Evolutionary conservation across 441 rosid species (phyloP).

Genomic region (Adansonia rubrostipa): DNA sequence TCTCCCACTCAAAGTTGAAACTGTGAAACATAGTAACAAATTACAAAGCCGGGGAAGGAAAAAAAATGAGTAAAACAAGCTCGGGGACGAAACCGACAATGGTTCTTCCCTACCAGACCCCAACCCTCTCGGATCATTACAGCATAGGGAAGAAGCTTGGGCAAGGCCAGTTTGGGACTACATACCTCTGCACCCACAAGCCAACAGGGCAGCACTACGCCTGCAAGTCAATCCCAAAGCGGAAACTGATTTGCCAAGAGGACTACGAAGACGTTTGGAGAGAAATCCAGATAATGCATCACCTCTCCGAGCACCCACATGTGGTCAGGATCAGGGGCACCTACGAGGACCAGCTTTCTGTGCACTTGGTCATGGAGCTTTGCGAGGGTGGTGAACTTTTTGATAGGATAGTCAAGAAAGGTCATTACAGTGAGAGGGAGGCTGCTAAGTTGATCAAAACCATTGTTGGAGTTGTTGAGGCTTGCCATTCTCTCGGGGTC

Average conservation of each 20-base stretch:
- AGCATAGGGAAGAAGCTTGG: conserved; percentile 51
- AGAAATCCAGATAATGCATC: conserved; percentile 80
- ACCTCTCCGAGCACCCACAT: conserved; percentile 54
- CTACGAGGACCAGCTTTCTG: conserved; percentile 52
- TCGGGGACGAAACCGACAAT: conserved; percentile 37
- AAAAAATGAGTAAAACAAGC: conserved; percentile 27
- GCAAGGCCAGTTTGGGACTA: conserved; percentile 65
- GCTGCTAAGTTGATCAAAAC: conserved; percentile 66
- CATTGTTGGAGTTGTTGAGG: conserved; percentile 62
- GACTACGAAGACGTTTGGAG: conserved; percentile 83
- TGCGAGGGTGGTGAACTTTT: conserved; percentile 69
- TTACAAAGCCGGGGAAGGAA: neutral
- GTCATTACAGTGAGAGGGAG: conserved; percentile 60
- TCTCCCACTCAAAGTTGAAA: neutral
- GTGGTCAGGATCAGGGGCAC: conserved; percentile 59
- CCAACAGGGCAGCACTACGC: conserved; percentile 41
- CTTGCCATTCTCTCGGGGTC: conserved; percentile 72
- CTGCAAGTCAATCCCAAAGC: conserved; percentile 64
- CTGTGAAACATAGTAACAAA: neutral
- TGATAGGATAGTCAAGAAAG: conserved; percentile 57
- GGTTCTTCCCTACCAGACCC: conserved; percentile 56
- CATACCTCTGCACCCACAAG: conserved; percentile 55
- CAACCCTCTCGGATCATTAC: conserved; percentile 44
- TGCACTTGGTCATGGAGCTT: conserved; percentile 68
- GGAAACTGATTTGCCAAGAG: conserved; percentile 64